These are phyloP conservation scores for Colletotrichum horii DNA, from an alignment of 2,329 filamentous ascomycete species.

Conservation along the genomic window DNA sequence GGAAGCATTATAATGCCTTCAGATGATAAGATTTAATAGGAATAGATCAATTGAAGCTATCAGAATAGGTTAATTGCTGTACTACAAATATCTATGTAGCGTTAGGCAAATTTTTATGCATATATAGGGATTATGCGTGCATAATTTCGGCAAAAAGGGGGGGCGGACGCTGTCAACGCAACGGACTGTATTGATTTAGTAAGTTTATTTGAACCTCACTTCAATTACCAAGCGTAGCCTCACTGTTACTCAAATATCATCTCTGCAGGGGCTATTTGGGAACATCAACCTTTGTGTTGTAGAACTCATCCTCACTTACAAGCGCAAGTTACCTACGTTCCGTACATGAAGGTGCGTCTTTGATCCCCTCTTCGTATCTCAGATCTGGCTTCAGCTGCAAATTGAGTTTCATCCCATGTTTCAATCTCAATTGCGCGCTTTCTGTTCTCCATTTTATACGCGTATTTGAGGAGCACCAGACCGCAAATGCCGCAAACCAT, in stretches of 20 bases:
- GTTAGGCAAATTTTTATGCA: no score
- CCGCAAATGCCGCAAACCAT: slow-evolving; percentile 21
- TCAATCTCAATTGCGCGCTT: slow-evolving; percentile 10
- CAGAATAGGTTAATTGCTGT: no score
- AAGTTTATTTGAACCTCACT: neutral
- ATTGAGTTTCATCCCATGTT: slow-evolving; percentile 18
- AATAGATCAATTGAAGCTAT: no score
- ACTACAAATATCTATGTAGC: no score
- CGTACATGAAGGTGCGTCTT: slow-evolving; percentile 7
- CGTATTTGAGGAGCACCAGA: slow-evolving; percentile 16
- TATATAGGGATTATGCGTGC: no score
- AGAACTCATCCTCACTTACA: neutral
- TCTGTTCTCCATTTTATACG: slow-evolving; percentile 23
- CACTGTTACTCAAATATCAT: neutral
- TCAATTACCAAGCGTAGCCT: rapidly evolving
- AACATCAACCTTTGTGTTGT: neutral
- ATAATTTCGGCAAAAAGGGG: no score
- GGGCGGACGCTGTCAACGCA: no score
- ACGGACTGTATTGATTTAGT: neutral
- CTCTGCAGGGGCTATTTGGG: neutral
- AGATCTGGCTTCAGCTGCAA: neutral
- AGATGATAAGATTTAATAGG: no score
- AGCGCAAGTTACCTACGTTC: neutral
- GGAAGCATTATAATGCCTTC: no score
- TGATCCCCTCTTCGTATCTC: slow-evolving; percentile 6